Evolutionary conservation across 75 land plant species (phyloP), one percentile per base, ranked within the genome.

Genomic region (Larix kaempferi): DNA sequence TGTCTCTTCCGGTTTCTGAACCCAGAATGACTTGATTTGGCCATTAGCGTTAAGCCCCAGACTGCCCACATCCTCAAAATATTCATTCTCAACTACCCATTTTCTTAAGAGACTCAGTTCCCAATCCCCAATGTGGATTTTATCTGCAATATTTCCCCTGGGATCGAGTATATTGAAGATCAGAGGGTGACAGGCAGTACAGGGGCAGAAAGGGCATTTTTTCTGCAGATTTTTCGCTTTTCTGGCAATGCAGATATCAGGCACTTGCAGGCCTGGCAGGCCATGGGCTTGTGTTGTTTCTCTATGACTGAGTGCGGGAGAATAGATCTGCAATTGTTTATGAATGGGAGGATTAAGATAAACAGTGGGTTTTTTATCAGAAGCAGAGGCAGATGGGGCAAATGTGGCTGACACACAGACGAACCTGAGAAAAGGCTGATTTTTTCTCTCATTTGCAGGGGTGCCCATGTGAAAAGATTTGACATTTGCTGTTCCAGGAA

Each of bases 381-480:
- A 58, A 81, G 88, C 55, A 80, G 88, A 59, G 85, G 88, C 17
- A 77, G 85, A 52, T 86, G 88, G 88, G 88, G 85, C 64, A 83
- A 83, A 86, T 86, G 88, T 56, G 88, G 88, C 25, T 86, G 75
- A 82, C 56, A 22, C 12, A 2, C 23, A 39, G 49, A 69, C 52
- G 49, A 37, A 8, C 49, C 25, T 69, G 72, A 69, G n/a, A n/a
- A 11, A 41, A 21, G 23, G 72, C 72, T 69, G 55, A 21, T 55
- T 23, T 54, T 56, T 15, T 29, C 37, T 49, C 35, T 22, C 19
- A 11, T 57, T 58, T 58, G 33, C 60, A 60, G 27, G 22, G n/a
- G 14, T 76, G 41, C 6, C 41, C 63, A 6, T 19, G 19, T 27
- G 44, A 60, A 29, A 58, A 27, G 63, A 27, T 27, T 37, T 6